A percentile compares a stretch with the other conserved stretches of the same genome.
Evolutionary conservation across 1,139 yeast species (phyloP).

Genomic region (Yamadazyma triangularis): DNA sequence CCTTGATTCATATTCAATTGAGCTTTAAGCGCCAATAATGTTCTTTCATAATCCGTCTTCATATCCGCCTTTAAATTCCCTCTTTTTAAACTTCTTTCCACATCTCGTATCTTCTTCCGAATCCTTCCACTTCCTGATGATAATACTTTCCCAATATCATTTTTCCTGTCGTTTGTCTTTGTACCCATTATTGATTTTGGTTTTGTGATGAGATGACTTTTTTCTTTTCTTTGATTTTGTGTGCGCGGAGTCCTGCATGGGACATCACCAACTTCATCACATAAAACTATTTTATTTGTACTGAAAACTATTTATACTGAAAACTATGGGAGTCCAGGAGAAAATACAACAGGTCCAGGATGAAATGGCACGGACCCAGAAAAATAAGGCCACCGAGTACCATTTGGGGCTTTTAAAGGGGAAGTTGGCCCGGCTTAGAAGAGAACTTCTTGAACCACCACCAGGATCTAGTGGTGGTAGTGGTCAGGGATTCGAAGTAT

Average conservation of each 20-base stretch:
- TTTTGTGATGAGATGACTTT: not conserved
- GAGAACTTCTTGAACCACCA: constrained; percentile 87
- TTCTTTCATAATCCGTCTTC: constrained; percentile 79
- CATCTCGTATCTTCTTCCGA: constrained; percentile 83
- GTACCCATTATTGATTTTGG: constrained; percentile 2
- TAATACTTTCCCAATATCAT: constrained; percentile 25
- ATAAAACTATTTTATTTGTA: no score
- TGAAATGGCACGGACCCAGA: constrained; percentile 92
- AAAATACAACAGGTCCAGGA: constrained; percentile 88
- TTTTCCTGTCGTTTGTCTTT: constrained; percentile 6
- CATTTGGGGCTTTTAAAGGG: constrained; percentile 93
- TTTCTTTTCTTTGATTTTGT: not conserved
- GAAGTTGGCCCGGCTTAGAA: constrained; percentile 88
- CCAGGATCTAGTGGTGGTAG: constrained; percentile 66
- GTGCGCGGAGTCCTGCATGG: no score
- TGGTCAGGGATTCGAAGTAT: constrained; percentile 91
- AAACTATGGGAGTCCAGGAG: constrained; percentile 42
- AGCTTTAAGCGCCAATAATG: constrained; percentile 63
- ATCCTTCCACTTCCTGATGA: constrained; percentile 49
- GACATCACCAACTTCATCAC: no score
- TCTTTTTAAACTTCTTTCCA: constrained; percentile 63
- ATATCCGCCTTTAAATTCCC: constrained; percentile 71
- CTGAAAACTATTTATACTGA: no score
- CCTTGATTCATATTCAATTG: constrained; percentile 58
- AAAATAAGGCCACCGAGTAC: constrained; percentile 96